phyloP scores from a whole-genome alignment of 345 rosid genomes.

The Pistacia vera region DNA sequence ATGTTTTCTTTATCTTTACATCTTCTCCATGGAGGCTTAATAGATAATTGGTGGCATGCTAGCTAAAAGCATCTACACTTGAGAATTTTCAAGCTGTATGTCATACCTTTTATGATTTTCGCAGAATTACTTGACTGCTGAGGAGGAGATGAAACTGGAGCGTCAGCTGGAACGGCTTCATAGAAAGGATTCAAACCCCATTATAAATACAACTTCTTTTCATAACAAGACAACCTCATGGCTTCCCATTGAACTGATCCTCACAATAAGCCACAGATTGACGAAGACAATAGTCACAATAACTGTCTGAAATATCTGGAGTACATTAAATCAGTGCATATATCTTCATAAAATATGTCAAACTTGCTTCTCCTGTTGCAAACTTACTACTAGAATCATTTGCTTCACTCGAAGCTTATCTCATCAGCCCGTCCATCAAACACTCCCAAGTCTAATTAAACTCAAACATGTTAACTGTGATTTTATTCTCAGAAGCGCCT shows the following conservation, averaged over 20 bases:
- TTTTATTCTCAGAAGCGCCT: background rate
- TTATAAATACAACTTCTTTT: background rate
- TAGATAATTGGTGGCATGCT: no score
- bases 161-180: background rate
- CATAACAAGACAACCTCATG: no score
- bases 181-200: background rate
- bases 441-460: background rate
- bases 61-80: no score
- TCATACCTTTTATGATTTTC: no score
- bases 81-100: no score
- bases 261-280: no score
- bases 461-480: background rate
- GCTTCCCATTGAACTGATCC: no score
- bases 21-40: no score
- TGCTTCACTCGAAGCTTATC: background rate
- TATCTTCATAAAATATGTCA: background rate
- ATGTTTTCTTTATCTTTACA: no score
- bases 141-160: no score
- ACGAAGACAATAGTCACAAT: background rate
- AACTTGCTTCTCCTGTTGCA: background rate
- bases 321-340: slow-evolving; percentile 37
- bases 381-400: background rate
- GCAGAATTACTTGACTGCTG: no score
- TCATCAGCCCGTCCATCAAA: background rate
- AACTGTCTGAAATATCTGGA: slow-evolving; percentile 24